Evolutionary conservation across 352 stramenopile genomes (phyloP), one percentile per base, ranked within the genome.

Genomic region (Pythium dissotocum): DNA sequence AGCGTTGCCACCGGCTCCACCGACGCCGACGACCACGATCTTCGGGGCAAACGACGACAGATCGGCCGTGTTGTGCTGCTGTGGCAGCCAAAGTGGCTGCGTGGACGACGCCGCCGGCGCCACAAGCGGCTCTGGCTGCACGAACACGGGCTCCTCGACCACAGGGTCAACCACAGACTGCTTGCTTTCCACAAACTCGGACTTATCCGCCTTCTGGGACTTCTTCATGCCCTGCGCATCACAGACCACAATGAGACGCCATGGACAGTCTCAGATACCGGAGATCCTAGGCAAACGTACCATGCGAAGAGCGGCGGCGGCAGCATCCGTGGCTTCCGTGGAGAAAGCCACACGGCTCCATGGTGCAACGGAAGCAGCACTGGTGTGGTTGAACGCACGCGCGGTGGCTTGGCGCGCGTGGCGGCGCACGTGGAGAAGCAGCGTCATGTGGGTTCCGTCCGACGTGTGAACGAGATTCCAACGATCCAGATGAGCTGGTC

Each of bases 21-120:
- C 90, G 35, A 96, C 89, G 26, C 90, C 88, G 21, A 96, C 85
- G 35, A 96, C 86, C 36, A 94, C 84, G 68, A 96, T 96, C 65
- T 92, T 93, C 5, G 88, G 88, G 10, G 88, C 88, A 58, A 95
- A 95, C 10, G 82, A 77, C 10, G 83, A 83, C 55, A 94, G 67
- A 56, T 95, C 85, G 44, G 70, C 77, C 59, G 71, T 65, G n/a
- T 80, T 70, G 66, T 88, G 78, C 57, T 81, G 77, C 67, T 93
- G 82, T 33, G 84, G 75, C 51, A 93, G 82, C 85, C 85, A 93
- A 46, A 93, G 72, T 35, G 83, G 83, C 74, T 93, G 85, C n/a
- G 73, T 81, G 36, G 82, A 87, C 65, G 76, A 82, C 69, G 78
- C 69, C 8, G 71, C 67, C 1, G 82, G 77, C 16, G 77, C 69